Evolutionary conservation across 106 monocot genomes (phyloP).

Genomic region (Narthecium ossifragum): DNA sequence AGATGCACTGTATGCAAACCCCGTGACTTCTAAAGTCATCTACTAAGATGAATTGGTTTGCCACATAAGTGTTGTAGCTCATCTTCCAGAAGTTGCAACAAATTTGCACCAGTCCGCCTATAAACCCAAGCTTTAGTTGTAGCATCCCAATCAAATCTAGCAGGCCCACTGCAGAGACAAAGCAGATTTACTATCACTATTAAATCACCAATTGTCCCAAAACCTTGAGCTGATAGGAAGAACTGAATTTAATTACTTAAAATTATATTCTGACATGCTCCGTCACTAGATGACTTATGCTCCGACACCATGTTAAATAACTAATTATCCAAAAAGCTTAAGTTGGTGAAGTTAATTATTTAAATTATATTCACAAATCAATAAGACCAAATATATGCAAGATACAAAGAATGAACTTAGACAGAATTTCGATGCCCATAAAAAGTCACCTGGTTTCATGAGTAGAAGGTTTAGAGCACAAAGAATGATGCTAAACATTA

Average conservation of each 20-base stretch:
- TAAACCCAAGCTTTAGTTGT: slow-evolving; percentile 28
- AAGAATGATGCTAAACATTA: too few species aligned
- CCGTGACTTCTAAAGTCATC: slow-evolving; percentile 3
- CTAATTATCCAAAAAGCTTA: too few species aligned
- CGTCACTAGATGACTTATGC: not conserved
- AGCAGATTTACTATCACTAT: too few species aligned
- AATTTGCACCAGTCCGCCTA: slow-evolving; percentile 27
- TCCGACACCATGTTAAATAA: not conserved
- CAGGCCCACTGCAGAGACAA: slow-evolving; percentile 24
- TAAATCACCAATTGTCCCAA: not conserved
- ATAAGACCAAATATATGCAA: too few species aligned
- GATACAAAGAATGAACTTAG: too few species aligned
- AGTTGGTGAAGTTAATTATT: too few species aligned
- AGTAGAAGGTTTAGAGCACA: too few species aligned
- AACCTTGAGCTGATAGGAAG: not conserved
- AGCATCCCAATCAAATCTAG: slow-evolving; percentile 39
- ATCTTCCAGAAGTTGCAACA: slow-evolving; percentile 25
- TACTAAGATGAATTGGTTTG: slow-evolving; percentile 20
- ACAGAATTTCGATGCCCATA: too few species aligned
- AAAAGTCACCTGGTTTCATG: too few species aligned
- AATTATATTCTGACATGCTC: not conserved
- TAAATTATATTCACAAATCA: too few species aligned
- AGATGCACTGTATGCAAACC: not conserved
- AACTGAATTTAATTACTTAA: not conserved
- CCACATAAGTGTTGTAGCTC: slow-evolving; percentile 27